Evolutionary conservation across 441 rosid species (phyloP).

Genomic region (Adansonia grandidieri): DNA sequence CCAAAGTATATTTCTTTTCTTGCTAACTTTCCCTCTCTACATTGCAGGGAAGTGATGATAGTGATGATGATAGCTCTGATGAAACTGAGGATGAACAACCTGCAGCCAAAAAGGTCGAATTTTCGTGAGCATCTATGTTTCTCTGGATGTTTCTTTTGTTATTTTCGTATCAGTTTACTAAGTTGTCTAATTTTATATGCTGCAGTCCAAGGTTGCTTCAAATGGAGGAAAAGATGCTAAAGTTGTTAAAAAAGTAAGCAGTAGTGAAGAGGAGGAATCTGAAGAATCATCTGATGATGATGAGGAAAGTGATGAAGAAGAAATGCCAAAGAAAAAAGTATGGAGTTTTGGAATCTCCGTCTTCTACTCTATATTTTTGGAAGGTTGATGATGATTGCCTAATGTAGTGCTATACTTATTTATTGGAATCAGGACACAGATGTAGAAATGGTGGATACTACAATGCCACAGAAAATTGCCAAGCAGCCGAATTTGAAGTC

Average conservation of each 20-base stretch:
- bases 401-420: neutral
- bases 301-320: conserved; percentile 56
- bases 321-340: conserved; percentile 62
- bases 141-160: neutral
- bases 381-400: conserved; percentile 4
- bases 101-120: conserved; percentile 46
- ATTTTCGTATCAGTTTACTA: neutral
- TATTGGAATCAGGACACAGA: conserved; percentile 51
- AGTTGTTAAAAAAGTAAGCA: conserved; percentile 48
- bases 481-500: conserved; percentile 44
- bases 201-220: conserved; percentile 36
- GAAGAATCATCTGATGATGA: conserved; percentile 55
- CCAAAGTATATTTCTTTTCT: neutral
- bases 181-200: neutral
- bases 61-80: conserved; percentile 47
- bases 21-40: neutral
- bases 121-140: neutral
- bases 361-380: neutral
- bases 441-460: conserved; percentile 68
- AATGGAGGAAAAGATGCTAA: conserved; percentile 23
- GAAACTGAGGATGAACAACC: conserved; percentile 49
- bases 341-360: neutral
- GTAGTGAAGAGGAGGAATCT: conserved; percentile 65
- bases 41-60: conserved; percentile 43
- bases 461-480: conserved; percentile 32